Base-by-base conservation (phyloP, 768 basidiomycete species). In the Amanita fuliginea region DNA sequence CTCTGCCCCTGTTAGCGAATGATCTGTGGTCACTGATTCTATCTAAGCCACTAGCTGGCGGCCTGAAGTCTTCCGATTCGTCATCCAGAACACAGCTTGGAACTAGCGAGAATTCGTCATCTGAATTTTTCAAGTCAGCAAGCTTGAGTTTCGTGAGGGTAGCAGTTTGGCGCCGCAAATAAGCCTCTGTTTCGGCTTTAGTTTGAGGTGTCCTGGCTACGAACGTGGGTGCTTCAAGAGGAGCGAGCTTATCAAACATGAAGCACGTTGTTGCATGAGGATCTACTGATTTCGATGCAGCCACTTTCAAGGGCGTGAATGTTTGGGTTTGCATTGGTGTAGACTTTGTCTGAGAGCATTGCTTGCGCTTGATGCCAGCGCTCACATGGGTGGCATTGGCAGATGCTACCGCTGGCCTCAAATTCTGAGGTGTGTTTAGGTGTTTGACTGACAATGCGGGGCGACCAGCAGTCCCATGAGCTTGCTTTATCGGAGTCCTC, bases 311-410 rank as follows among this genome's bases (percentile, higher is more conserved):
- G 53, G 79, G 67, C 28, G 72, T 70, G 43, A 75, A 67, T 33
- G 66, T 68, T 32, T 74, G 72, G 11, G 68, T 69, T 16, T 74
- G 74, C 8, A 79, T 70, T 3, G 83, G 83, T 8, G 82, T 85
- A 37, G 68, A 67, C 47, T 67, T 68, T 33, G 51, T 58, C 55
- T 63, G 72, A 45, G 65, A 66, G 40, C 67, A 70, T 4, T 80
- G 79, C 60, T 85, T 86, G 58, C 83, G 79, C 62, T 86, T 86
- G 1, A 75, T 78, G 35, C 81, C 81, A 2, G 73, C 65, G 10
- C 72, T 70, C 33, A 69, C 56, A 10, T 62, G 64, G 41, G 65
- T 56, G 28, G 53, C 57, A 42, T 64, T 54, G 33, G 51, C 45
- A 5, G 54, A 40, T 37, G 61, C 43, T 5, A 59, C 56, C 3